Evolutionary conservation across 257 asterid species (phyloP).

Genomic region (Vinca minor): DNA sequence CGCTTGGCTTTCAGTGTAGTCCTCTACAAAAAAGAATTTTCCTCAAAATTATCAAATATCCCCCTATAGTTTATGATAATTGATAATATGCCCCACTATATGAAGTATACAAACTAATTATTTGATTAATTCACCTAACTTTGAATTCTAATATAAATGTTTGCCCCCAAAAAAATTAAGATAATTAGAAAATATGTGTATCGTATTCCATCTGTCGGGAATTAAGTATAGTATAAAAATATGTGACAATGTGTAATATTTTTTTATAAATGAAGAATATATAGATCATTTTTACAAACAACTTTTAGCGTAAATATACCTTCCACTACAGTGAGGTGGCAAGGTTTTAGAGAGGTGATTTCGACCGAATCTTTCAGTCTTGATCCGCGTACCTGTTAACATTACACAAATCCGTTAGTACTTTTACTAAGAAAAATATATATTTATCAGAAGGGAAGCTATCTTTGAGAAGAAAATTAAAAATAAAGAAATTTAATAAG

Average conservation of each 20-base stretch:
- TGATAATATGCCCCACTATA: neutral
- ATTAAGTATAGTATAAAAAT: no score
- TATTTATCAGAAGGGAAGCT: no score
- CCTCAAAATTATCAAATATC: neutral
- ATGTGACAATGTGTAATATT: no score
- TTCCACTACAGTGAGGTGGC: constrained; percentile 52
- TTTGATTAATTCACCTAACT: neutral
- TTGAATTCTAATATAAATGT: no score
- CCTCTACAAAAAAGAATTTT: constrained; percentile 27
- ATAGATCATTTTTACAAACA: no score
- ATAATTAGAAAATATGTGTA: no score
- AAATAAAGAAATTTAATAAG: no score
- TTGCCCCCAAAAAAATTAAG: neutral
- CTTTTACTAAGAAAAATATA: no score
- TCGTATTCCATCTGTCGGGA: no score
- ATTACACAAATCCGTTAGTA: neutral
- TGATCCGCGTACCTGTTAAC: constrained; percentile 51
- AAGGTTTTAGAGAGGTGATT: constrained; percentile 55
- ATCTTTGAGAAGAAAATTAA: no score
- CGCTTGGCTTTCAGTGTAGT: constrained; percentile 59
- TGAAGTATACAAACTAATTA: neutral
- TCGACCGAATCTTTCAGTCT: constrained; percentile 50
- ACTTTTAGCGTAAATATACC: constrained; percentile 48
- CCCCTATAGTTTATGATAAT: constrained; percentile 1
- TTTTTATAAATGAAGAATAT: no score